Conservation (phyloP, 306 rosid genomes). For the Casuarina equisetifolia region DNA sequence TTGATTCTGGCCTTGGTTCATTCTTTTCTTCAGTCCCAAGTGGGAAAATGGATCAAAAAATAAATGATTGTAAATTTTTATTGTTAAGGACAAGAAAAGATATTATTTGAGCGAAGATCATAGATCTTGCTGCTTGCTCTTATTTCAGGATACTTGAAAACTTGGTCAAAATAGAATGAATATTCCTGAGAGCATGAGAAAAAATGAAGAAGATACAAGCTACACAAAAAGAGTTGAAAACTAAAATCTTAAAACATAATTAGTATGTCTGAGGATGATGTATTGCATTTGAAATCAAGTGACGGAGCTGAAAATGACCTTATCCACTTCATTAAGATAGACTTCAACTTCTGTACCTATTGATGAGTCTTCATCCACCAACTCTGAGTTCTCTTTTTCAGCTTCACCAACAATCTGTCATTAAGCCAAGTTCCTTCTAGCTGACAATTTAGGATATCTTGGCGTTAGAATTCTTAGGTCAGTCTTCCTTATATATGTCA, state of each 20-base stretch:
- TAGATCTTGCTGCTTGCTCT: conserved; percentile 1
- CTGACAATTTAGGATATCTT: too few species aligned
- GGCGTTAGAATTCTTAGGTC: too few species aligned
- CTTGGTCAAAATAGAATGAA: not conserved
- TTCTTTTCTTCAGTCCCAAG: too few species aligned
- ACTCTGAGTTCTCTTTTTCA: too few species aligned
- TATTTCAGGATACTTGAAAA: conserved; percentile 5
- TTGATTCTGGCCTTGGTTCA: not conserved
- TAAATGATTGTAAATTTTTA: conserved; percentile 4
- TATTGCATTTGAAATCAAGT: conserved; percentile 81
- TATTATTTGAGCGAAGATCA: conserved; percentile 3
- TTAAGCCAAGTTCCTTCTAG: too few species aligned
- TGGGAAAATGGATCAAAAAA: not conserved
- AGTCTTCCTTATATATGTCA: too few species aligned
- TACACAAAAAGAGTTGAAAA: not conserved
- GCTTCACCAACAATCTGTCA: too few species aligned
- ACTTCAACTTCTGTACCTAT: too few species aligned
- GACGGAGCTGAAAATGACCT: too few species aligned
- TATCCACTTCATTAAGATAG: too few species aligned
- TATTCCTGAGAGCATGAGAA: not conserved
- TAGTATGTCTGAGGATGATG: conserved; percentile 97
- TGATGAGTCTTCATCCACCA: too few species aligned
- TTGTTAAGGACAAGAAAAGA: conserved; percentile 21
- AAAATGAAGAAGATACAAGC: conserved; percentile 7
- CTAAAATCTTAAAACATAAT: conserved; percentile 55